Conservation (phyloP, 139 green algal genomes). For the Coelastrella sp. region DNA sequence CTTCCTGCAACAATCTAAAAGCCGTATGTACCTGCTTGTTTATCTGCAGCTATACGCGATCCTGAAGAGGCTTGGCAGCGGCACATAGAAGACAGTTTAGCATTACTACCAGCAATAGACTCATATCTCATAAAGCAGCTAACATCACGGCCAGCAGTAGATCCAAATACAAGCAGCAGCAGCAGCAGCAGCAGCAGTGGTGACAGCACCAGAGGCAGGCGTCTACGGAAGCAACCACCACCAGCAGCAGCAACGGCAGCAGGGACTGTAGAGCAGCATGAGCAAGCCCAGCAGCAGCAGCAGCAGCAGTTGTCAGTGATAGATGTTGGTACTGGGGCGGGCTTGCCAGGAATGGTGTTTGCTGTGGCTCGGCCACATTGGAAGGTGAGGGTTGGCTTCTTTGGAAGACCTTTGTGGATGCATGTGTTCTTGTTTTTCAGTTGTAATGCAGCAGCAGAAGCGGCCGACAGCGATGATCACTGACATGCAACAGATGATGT, state of each 20-base stretch:
- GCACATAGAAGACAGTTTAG: constrained; percentile 85
- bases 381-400: too few relatives aligned
- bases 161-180: background rate
- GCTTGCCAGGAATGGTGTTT: constrained; percentile 90
- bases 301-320: constrained; percentile 64
- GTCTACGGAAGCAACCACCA: background rate
- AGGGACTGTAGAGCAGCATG: background rate
- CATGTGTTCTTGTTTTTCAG: too few relatives aligned
- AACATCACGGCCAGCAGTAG: background rate
- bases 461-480: too few relatives aligned
- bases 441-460: too few relatives aligned
- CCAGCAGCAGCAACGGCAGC: too few relatives aligned
- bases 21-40: background rate
- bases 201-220: background rate
- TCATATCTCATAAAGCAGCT: background rate
- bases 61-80: constrained; percentile 65
- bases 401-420: too few relatives aligned
- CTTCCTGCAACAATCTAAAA: background rate
- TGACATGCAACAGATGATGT: too few relatives aligned
- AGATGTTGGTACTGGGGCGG: constrained; percentile 93
- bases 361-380: constrained; percentile 84
- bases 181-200: background rate
- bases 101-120: constrained; percentile 81
- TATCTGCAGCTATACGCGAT: constrained; percentile 74
- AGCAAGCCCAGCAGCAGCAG: background rate